Percentiles rank a stretch among this genome's conserved stretches.
These are phyloP conservation scores for Carex sylvatica DNA, from an alignment of 202 grass and related monocot genomes.

Conservation along the genomic window DNA sequence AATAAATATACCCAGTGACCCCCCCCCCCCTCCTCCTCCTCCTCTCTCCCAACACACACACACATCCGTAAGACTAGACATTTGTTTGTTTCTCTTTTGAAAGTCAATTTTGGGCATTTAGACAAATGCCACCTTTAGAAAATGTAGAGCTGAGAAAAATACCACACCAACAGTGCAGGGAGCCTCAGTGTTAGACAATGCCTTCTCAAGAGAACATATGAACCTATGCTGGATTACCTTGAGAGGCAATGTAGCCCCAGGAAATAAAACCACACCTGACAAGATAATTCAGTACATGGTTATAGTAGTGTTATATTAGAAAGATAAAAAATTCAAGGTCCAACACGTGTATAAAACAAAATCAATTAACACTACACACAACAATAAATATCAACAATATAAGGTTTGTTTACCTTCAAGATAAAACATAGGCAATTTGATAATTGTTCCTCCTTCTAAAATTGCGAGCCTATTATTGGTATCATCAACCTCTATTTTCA, in stretches of 20 bases:
- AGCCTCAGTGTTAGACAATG: constrained; percentile 56
- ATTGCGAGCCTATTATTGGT: constrained; percentile 49
- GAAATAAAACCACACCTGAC: constrained; percentile 89
- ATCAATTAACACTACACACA: constrained; percentile 11
- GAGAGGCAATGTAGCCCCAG: constrained; percentile 86
- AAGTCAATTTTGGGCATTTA: background rate
- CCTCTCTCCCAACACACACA: background rate
- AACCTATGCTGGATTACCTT: constrained; percentile 66
- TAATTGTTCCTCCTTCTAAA: constrained; percentile 57
- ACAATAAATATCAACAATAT: constrained; percentile 21
- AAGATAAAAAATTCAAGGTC: background rate
- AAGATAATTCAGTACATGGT: constrained; percentile 26
- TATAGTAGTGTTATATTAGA: background rate
- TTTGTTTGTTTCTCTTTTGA: background rate
- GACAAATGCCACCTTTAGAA: background rate
- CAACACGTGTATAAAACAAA: background rate
- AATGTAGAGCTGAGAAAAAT: constrained; percentile 33
- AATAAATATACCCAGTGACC: background rate
- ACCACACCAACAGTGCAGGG: constrained; percentile 88
- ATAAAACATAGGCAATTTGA: constrained; percentile 84
- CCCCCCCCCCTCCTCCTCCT: background rate
- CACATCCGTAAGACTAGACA: background rate
- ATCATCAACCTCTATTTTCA: constrained; percentile 80
- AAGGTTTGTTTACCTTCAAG: constrained; percentile 55
- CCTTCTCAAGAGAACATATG: constrained; percentile 68